Percentiles rank a stretch among this genome's conserved stretches.
Evolutionary conservation across 805 yeast genomes (phyloP).

Genomic region (Yarrowia yakushimensis): DNA sequence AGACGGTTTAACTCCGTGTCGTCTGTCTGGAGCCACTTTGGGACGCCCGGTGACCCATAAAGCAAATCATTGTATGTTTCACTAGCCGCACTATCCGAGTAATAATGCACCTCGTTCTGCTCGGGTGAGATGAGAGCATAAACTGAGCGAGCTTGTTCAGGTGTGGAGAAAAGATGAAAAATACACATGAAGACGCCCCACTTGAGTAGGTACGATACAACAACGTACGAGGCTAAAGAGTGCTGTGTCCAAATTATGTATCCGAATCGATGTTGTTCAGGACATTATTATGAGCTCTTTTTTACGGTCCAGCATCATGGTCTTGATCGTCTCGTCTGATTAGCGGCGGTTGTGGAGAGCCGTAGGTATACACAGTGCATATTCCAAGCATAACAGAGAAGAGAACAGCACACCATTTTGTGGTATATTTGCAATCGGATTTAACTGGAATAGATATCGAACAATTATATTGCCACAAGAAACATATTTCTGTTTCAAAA

Average conservation of each 20-base stretch:
- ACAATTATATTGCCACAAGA: background rate
- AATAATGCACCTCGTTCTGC: conserved; percentile 9
- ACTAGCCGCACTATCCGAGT: conserved; percentile 10
- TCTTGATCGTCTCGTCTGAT: background rate
- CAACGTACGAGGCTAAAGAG: too few relatives aligned
- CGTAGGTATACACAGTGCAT: background rate
- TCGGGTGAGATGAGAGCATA: background rate
- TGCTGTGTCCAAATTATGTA: too few relatives aligned
- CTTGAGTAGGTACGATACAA: too few relatives aligned
- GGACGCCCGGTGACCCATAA: background rate
- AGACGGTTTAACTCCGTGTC: background rate
- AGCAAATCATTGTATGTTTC: background rate
- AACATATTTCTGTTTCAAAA: background rate
- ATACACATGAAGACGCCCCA: too few relatives aligned
- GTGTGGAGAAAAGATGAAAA: background rate
- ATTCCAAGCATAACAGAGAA: background rate
- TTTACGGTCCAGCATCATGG: too few relatives aligned
- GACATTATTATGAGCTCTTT: background rate
- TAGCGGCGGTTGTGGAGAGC: background rate
- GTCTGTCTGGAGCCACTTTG: background rate
- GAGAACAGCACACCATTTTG: background rate
- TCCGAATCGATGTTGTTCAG: too few relatives aligned
- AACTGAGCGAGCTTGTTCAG: background rate
- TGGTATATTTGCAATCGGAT: background rate
- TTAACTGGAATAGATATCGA: background rate